These are phyloP conservation scores for Hypoxylon sp. DNA, from an alignment of 2,329 filamentous ascomycete species.

Conservation along the genomic window DNA sequence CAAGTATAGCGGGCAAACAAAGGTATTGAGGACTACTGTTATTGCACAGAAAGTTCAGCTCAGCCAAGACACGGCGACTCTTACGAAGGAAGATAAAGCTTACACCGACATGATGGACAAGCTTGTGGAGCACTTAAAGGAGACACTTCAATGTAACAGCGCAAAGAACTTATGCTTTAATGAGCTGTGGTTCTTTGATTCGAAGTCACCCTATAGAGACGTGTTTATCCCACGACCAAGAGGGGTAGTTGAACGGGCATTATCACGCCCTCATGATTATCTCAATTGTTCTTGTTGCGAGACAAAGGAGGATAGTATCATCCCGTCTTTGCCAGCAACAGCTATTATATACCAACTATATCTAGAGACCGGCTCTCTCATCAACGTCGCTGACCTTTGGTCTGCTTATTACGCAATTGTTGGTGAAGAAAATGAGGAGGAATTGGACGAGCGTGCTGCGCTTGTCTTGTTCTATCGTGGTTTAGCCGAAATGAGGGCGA, in stretches of 20 bases:
- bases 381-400: constrained; percentile 87
- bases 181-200: constrained; percentile 84
- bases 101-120: constrained; percentile 77
- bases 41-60: constrained; percentile 86
- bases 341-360: constrained; percentile 85
- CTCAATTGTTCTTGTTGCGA: constrained; percentile 80
- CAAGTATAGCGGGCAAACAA: constrained; percentile 80
- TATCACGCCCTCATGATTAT: constrained; percentile 82
- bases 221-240: constrained; percentile 83
- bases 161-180: constrained; percentile 70
- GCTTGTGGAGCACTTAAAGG: constrained; percentile 66
- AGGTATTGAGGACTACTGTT: constrained; percentile 81
- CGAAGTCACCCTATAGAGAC: constrained; percentile 76
- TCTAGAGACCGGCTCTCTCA: constrained; percentile 80
- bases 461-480: constrained; percentile 87
- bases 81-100: constrained; percentile 78
- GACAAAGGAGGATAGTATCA: constrained; percentile 63
- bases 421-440: constrained; percentile 61
- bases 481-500: constrained; percentile 84
- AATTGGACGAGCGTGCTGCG: constrained; percentile 67
- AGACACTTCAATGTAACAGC: constrained; percentile 55
- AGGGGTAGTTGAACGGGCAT: constrained; percentile 77
- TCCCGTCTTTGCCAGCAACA: constrained; percentile 76
- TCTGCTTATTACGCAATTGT: constrained; percentile 79
- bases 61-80: constrained; percentile 78